phyloP scores from a whole-genome alignment of 225 moss, liverwort and hornwort species.

The Anthoceros angustus region DNA sequence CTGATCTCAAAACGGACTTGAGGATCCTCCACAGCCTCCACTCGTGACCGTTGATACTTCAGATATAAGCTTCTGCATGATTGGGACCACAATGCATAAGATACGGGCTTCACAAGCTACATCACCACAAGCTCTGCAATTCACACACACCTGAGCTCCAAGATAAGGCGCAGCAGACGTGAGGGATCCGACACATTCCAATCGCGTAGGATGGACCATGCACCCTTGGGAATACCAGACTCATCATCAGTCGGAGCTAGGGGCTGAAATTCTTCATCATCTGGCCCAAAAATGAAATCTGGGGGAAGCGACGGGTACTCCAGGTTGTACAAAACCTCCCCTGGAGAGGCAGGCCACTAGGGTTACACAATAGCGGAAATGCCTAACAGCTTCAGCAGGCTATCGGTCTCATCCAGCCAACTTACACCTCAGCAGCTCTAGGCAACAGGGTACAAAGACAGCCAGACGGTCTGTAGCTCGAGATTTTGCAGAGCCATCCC shows the following conservation, averaged over 20 bases:
- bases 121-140: not conserved
- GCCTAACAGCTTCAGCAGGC: not conserved
- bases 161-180: conserved; percentile 62
- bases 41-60: conserved; percentile 61
- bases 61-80: conserved; percentile 53
- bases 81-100: not conserved
- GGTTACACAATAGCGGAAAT: not conserved
- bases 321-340: conserved; percentile 76
- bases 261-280: conserved; percentile 77
- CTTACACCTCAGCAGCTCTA: conserved; percentile 67
- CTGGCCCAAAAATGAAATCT: conserved; percentile 64
- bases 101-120: not conserved
- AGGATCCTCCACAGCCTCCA: conserved; percentile 74
- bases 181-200: conserved; percentile 73
- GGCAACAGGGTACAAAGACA: conserved; percentile 62
- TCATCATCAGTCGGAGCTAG: conserved; percentile 45
- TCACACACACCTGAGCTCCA: conserved; percentile 33
- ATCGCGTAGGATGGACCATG: conserved; percentile 42
- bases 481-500: conserved; percentile 47
- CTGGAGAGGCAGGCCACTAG: conserved; percentile 20
- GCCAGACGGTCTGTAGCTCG: conserved; percentile 61
- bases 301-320: conserved; percentile 56
- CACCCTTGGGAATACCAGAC: conserved; percentile 18
- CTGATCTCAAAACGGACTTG: conserved; percentile 84
- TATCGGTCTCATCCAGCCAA: not conserved